These are phyloP conservation scores for Heliamphora pulchella DNA, from an alignment of 179 eudicot species.

Conservation along the genomic window DNA sequence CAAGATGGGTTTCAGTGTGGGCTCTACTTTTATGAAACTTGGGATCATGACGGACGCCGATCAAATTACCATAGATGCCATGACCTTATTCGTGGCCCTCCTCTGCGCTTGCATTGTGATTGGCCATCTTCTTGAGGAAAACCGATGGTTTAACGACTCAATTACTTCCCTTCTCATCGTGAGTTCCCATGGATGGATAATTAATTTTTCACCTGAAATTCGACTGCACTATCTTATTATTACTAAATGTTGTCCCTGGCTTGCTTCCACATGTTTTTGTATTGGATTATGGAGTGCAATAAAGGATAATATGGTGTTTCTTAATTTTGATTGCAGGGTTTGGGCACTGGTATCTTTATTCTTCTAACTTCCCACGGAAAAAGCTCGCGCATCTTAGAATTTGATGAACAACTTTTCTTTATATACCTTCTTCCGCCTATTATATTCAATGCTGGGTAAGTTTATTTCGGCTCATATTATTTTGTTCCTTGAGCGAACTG, in stretches of 20 bases:
- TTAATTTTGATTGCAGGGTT: slow-evolving; percentile 42
- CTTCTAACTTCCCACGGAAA: slow-evolving; percentile 54
- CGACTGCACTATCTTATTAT: neutral
- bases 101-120: slow-evolving; percentile 64
- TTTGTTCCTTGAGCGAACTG: neutral
- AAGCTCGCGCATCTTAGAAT: slow-evolving; percentile 54
- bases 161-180: slow-evolving; percentile 58
- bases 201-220: too few species aligned
- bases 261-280: neutral
- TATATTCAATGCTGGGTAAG: slow-evolving; percentile 79
- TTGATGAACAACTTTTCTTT: slow-evolving; percentile 77
- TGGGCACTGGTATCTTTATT: slow-evolving; percentile 51
- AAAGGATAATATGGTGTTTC: neutral
- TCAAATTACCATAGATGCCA: slow-evolving; percentile 30
- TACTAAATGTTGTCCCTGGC: neutral
- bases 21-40: slow-evolving; percentile 12
- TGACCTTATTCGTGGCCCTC: slow-evolving; percentile 59
- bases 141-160: slow-evolving; percentile 73
- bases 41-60: slow-evolving; percentile 15
- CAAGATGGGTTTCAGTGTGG: slow-evolving; percentile 19
- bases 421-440: slow-evolving; percentile 80
- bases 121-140: slow-evolving; percentile 77
- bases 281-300: neutral
- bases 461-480: slow-evolving; percentile 3
- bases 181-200: slow-evolving; percentile 16